Evolutionary conservation across 1,284 basidiomycete species (phyloP), one percentile per base, ranked within the genome.

Genomic region (Boletus mariae): DNA sequence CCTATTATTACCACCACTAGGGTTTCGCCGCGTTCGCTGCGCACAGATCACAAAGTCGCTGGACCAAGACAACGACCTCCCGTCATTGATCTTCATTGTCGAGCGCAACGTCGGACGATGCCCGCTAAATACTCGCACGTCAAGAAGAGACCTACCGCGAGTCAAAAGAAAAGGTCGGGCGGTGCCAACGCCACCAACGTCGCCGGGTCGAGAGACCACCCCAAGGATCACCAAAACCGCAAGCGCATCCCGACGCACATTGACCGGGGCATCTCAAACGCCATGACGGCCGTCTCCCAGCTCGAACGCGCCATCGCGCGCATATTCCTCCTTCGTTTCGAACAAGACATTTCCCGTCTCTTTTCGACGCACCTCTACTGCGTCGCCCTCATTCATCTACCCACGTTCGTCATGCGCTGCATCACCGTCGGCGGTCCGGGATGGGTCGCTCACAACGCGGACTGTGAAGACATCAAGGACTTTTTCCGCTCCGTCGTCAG

Each of bases 41-140:
- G 45, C 52, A 54, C 51, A 54, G 48, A 61, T 58, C 42, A 29
- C 25, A 15, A 23, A 6, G 23, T 26, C 25, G 41, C 17, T 17
- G 41, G 5, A 42, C 26, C 9, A 28, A 26, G 41, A 26, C 45
- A 45, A 40, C 17, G 2, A 26, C 41, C n/a, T 15, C 17, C 17
- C 9, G n/a, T 20, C 20, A 34, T n/a, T 51, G 53, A 56, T 46
- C 47, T 40, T 50, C 29, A 44, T 31, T 48, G 45, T 35, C 31
- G 23, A 11, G 38, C 11, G 12, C 43, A 43, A 31, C 57, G 40
- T 41, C 45, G 11, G 26, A n/a, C 13, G 15, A 85, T 85, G 84
- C 81, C 84, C 13, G 77, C 82, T 31, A 85, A 85, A 61, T 84
- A 85, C 68, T 84, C 84, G 17, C 83, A 85, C 67, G 79, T 83